Percentiles rank a stretch among this genome's conserved stretches.
Conservation (phyloP, 208 protist species). For the Trypanosoma rangeli region DNA sequence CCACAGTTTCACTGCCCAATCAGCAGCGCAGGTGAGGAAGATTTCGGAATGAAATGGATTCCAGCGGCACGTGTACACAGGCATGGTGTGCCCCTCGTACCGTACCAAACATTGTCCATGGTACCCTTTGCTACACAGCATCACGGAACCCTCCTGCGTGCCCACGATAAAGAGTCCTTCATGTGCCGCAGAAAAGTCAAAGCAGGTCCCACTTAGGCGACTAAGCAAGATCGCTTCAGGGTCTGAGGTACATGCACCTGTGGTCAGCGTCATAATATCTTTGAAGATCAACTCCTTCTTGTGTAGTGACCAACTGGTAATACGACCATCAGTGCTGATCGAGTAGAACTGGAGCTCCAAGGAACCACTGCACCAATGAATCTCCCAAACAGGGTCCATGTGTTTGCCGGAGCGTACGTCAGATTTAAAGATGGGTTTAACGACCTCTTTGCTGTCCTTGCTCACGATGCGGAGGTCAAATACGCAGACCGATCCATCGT, state of each 20-base stretch:
- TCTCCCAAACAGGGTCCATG: slow-evolving; percentile 97
- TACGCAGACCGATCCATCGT: slow-evolving; percentile 95
- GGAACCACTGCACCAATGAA: slow-evolving; percentile 68
- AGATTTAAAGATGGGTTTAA: slow-evolving; percentile 88
- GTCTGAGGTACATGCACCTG: slow-evolving; percentile 68
- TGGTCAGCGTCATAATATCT: slow-evolving; percentile 89
- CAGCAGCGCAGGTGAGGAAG: slow-evolving; percentile 95
- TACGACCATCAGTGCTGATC: slow-evolving; percentile 95
- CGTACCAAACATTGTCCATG: slow-evolving; percentile 94
- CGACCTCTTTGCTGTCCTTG: slow-evolving; percentile 44
- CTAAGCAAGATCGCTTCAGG: slow-evolving; percentile 85
- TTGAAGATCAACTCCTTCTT: slow-evolving; percentile 96
- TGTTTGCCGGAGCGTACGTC: slow-evolving; percentile 96
- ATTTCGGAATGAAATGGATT: slow-evolving; percentile 95
- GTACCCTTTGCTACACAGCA: slow-evolving; percentile 96
- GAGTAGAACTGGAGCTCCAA: slow-evolving; percentile 93
- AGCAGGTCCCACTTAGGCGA: slow-evolving; percentile 94
- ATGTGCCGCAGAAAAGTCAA: slow-evolving; percentile 93
- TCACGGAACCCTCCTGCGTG: slow-evolving; percentile 95
- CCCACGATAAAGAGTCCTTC: slow-evolving; percentile 95
- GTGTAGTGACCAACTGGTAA: slow-evolving; percentile 93
- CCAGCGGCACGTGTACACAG: slow-evolving; percentile 95
- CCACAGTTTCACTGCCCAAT: slow-evolving; percentile 98
- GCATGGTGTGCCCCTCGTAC: slow-evolving; percentile 94
- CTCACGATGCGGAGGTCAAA: slow-evolving; percentile 89